phyloP scores from a whole-genome alignment of 768 basidiomycete species.

The Russula sp. region DNA sequence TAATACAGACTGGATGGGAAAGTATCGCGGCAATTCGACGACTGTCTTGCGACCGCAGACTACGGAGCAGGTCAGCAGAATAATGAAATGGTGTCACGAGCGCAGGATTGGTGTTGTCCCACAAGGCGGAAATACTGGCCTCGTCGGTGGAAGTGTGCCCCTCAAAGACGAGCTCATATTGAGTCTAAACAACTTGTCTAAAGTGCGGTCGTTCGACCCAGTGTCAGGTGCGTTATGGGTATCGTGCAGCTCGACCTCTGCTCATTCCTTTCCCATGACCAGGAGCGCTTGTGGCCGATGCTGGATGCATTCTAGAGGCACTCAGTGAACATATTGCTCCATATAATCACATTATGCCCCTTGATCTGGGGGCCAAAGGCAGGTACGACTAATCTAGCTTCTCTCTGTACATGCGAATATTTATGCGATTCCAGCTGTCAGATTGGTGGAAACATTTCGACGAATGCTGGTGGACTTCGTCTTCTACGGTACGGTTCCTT shows the following conservation, averaged over 20 bases:
- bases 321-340: slow-evolving; percentile 84
- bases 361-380: slow-evolving; percentile 94
- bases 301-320: slow-evolving; percentile 88
- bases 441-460: slow-evolving; percentile 95
- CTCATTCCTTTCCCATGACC: slow-evolving; percentile 13
- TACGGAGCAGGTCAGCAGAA: slow-evolving; percentile 81
- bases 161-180: slow-evolving; percentile 84
- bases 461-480: slow-evolving; percentile 96
- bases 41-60: slow-evolving; percentile 89
- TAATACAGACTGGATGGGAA: slow-evolving; percentile 96
- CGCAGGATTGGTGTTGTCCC: slow-evolving; percentile 87
- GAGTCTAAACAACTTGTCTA: slow-evolving; percentile 77
- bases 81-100: slow-evolving; percentile 83
- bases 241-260: slow-evolving; percentile 19
- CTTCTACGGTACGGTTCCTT: slow-evolving; percentile 92
- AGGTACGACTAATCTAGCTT: slow-evolving; percentile 49
- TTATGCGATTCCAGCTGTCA: slow-evolving; percentile 67
- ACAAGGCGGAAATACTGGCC: slow-evolving; percentile 97
- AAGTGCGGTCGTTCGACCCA: slow-evolving; percentile 78
- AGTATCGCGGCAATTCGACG: slow-evolving; percentile 80
- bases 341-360: slow-evolving; percentile 92
- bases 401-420: not conserved
- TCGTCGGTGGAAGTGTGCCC: slow-evolving; percentile 94
- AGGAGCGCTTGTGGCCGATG: slow-evolving; percentile 92
- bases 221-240: slow-evolving; percentile 58